Base-by-base conservation (phyloP, 1,284 basidiomycete genomes). In the Ganoderma lucidum region DNA sequence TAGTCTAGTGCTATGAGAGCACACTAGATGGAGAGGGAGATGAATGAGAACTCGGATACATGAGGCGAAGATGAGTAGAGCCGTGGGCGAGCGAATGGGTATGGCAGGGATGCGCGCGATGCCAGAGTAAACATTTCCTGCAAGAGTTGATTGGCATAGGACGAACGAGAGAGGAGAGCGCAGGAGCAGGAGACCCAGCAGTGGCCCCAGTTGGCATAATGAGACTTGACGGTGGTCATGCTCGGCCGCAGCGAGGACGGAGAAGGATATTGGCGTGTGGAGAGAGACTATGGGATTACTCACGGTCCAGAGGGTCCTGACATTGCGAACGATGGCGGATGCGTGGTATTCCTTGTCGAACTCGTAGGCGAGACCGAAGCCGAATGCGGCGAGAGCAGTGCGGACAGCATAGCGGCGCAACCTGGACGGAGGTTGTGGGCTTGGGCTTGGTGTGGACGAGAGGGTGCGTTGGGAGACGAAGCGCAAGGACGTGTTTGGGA, bases 1-100 rank as follows among this genome's bases (percentile, higher is more conserved):
- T 96, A 94, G 78, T 95, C 93, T 67, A 88, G 70, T 3, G 92
- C 91, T 56, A 93, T 91, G 65, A 88, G 74, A 6, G 85, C 83
- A 72, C 91, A 92, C 90, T 91, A 67, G 30, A 63, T 61, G 14
- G 6, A 58, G 32, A 39, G 28, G 30, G 45, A 32, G 14, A 41
- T 55, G 17, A 39, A 19, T 61, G 6, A 32, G 53, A 35, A 30
- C 45, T 23, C 8, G 10, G 45, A 6, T 2, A 8, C 23, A 28
- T 28, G 23, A 1, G 12, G 62, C n/a, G 10, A 17, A 6, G 39
- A 23, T 19, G 37, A 64, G 63, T 17, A 14, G 30, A 37, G 3
- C 48, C 9, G 39, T 41, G 8, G 39, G 10, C 23, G 15, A 35
- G 2, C 15, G 19, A 37, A 56, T 2, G 48, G 23, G 39, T 32